Evolutionary conservation across 129 eudicot species (phyloP).

Genomic region (Pseudognaphalium luteoalbum): DNA sequence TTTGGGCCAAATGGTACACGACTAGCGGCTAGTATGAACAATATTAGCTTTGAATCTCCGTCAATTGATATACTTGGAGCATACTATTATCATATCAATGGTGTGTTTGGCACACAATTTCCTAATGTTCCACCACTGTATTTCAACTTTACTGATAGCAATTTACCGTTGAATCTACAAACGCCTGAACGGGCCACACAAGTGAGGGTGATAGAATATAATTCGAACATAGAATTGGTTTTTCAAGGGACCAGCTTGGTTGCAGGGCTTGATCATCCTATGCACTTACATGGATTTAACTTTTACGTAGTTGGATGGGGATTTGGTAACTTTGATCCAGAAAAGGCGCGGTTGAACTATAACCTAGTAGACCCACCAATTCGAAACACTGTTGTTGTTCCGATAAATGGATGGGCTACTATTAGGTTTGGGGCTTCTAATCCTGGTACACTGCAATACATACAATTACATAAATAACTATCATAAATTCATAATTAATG

Average conservation of each 20-base stretch:
- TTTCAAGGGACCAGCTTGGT: slow-evolving; percentile 58
- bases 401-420: slow-evolving; percentile 56
- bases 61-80: slow-evolving; percentile 54
- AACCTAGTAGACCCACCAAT: slow-evolving; percentile 61
- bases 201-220: slow-evolving; percentile 44
- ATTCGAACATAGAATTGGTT: slow-evolving; percentile 42
- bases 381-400: slow-evolving; percentile 57
- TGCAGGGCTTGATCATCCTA: slow-evolving; percentile 59
- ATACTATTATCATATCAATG: slow-evolving; percentile 46
- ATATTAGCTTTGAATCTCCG: slow-evolving; percentile 55
- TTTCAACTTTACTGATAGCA: slow-evolving; percentile 45
- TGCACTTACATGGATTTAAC: slow-evolving; percentile 69
- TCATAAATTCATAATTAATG: too few species aligned
- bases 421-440: slow-evolving; percentile 53
- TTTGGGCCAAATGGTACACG: slow-evolving; percentile 65
- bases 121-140: slow-evolving; percentile 52
- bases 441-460: slow-evolving; percentile 35
- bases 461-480: background rate
- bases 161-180: slow-evolving; percentile 30
- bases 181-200: slow-evolving; percentile 43
- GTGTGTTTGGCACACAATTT: slow-evolving; percentile 49
- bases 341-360: slow-evolving; percentile 47
- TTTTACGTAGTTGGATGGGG: slow-evolving; percentile 60
- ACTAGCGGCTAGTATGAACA: slow-evolving; percentile 64
- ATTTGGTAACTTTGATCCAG: slow-evolving; percentile 50